A percentile compares a stretch with the other conserved stretches of the same genome.
phyloP scores from a whole-genome alignment of 2,329 filamentous ascomycete species.

The Alternaria metachromatica region DNA sequence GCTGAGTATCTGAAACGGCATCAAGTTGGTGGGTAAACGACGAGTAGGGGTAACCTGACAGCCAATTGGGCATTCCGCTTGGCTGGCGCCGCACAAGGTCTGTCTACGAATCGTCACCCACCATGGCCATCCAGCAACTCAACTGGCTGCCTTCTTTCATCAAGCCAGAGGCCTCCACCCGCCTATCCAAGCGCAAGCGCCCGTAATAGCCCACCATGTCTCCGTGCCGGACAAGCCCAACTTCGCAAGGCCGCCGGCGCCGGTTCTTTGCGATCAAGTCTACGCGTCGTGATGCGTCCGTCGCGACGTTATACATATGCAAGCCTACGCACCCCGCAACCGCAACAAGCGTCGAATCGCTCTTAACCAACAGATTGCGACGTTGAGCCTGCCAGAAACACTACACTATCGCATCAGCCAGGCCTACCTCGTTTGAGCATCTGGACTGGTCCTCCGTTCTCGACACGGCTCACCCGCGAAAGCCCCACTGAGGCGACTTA shows the following conservation, averaged over 20 bases:
- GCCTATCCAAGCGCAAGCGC: slow-evolving; percentile 47
- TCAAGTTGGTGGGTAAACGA: slow-evolving; percentile 34
- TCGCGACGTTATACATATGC: slow-evolving; percentile 43
- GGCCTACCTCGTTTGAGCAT: slow-evolving; percentile 25
- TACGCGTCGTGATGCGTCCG: slow-evolving; percentile 36
- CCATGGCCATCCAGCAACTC: slow-evolving; percentile 36
- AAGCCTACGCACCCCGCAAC: slow-evolving; percentile 34
- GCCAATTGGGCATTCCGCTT: slow-evolving; percentile 37
- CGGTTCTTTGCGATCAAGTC: slow-evolving; percentile 22
- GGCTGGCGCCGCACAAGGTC: slow-evolving; percentile 36
- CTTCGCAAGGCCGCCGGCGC: slow-evolving; percentile 32
- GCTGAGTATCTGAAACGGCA: slow-evolving; percentile 34
- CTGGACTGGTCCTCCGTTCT: slow-evolving; percentile 28
- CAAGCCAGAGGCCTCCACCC: slow-evolving; percentile 37
- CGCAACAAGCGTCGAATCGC: slow-evolving; percentile 31
- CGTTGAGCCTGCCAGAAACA: slow-evolving; percentile 17
- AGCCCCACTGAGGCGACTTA: slow-evolving; percentile 41
- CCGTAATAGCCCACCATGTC: slow-evolving; percentile 38
- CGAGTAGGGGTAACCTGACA: slow-evolving; percentile 26
- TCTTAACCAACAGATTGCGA: slow-evolving; percentile 36
- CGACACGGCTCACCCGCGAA: slow-evolving; percentile 33
- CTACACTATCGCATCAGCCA: slow-evolving; percentile 22
- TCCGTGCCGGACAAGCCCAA: slow-evolving; percentile 37
- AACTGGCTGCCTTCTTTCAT: slow-evolving; percentile 38
- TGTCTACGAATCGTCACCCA: slow-evolving; percentile 45